Conservation (phyloP, 495 filamentous ascomycete species). For the Neurospora terricola region DNA sequence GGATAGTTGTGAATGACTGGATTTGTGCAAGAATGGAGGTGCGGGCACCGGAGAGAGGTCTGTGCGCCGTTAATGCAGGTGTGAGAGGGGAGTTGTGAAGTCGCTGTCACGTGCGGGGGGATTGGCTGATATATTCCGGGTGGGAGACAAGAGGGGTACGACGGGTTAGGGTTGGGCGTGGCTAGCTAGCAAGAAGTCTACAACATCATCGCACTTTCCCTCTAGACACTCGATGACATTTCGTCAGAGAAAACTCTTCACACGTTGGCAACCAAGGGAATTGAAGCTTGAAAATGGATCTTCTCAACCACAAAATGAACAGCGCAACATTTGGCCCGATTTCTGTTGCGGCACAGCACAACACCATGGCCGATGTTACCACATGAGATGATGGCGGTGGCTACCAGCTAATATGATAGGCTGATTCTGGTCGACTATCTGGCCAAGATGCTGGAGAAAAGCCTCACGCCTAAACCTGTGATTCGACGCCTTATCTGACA, state of each 20-base stretch:
- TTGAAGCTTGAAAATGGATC: neutral
- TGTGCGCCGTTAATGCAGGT: neutral
- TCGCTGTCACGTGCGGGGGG: neutral
- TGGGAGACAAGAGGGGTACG: neutral
- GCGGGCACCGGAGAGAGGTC: neutral
- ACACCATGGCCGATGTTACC: neutral
- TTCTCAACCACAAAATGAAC: neutral
- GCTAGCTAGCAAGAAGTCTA: neutral
- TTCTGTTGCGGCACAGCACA: neutral
- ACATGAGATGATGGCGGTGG: neutral
- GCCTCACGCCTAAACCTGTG: neutral
- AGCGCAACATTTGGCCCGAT: neutral
- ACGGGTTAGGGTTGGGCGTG: neutral
- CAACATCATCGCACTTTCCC: neutral
- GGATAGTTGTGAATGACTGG: neutral
- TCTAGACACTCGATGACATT: neutral
- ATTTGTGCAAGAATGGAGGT: neutral
- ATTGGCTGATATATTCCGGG: neutral
- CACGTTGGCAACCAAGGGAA: rapidly evolving
- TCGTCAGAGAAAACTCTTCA: neutral
- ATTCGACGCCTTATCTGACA: neutral
- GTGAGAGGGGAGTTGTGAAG: neutral
- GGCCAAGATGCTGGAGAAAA: neutral
- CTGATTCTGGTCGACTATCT: neutral
- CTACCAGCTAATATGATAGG: neutral